Conservation (phyloP, 1,284 basidiomycete genomes). For the Moesziomyces aphidis region DNA sequence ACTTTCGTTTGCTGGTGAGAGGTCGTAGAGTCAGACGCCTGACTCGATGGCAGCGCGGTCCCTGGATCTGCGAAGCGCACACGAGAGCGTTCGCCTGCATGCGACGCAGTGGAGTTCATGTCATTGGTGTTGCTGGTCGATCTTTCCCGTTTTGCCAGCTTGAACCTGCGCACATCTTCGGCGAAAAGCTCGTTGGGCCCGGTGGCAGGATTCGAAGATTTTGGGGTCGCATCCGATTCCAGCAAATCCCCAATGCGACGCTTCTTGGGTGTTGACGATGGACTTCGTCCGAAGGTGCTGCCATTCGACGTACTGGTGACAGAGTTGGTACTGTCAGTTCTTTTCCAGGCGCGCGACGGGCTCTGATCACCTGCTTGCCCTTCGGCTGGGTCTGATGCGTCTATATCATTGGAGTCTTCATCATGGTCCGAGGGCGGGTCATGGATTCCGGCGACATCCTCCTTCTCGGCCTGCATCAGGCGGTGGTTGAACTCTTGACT, state of each 20-base stretch:
- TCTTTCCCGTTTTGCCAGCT: constrained; percentile 21
- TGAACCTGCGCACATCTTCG: constrained; percentile 35
- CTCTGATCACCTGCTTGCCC: constrained; percentile 3
- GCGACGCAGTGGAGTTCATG: not conserved
- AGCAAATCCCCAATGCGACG: constrained; percentile 14
- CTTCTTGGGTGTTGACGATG: constrained; percentile 34
- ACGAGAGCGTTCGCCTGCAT: constrained; percentile 4
- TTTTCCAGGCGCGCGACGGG: constrained; percentile 13
- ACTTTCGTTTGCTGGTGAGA: not conserved
- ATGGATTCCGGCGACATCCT: constrained; percentile 30
- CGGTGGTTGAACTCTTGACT: constrained; percentile 60
- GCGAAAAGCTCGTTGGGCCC: constrained; percentile 19
- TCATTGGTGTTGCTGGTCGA: constrained; percentile 6
- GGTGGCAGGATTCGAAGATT: constrained; percentile 16
- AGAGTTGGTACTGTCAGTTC: constrained; percentile 34
- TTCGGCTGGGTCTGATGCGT: constrained; percentile 6
- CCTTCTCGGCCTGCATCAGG: constrained; percentile 54
- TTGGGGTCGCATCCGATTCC: constrained; percentile 1
- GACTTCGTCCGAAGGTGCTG: constrained; percentile 29
- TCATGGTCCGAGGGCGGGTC: constrained; percentile 35
- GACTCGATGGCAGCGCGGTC: not conserved
- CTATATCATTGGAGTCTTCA: constrained; percentile 12
- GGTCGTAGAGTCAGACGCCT: not conserved
- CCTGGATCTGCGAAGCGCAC: constrained; percentile 18
- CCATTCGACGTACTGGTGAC: constrained; percentile 18